phyloP scores from a whole-genome alignment of 2,329 filamentous ascomycete genomes.

The Ascocoryne sarcoides region DNA sequence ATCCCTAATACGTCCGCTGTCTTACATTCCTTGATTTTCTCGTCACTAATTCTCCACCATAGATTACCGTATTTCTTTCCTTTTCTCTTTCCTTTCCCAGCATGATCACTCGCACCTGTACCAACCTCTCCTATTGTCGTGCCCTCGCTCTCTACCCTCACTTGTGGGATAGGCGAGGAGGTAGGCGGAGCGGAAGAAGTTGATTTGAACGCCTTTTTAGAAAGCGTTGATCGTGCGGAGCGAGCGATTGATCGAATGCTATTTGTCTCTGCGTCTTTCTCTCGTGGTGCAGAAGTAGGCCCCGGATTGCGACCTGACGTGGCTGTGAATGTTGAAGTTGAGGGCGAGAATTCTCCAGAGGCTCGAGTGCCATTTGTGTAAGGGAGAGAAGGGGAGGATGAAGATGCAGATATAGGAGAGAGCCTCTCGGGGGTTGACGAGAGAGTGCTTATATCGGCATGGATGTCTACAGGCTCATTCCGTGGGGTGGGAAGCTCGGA shows the following conservation, averaged over 20 bases:
- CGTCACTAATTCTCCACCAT: constrained; percentile 98
- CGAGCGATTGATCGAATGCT: constrained; percentile 49
- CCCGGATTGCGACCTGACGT: constrained; percentile 11
- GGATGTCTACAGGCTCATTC: constrained; percentile 27
- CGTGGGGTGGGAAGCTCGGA: constrained; percentile 24
- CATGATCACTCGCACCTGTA: constrained; percentile 9
- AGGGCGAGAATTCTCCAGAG: constrained; percentile 11
- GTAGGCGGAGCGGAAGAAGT: constrained; percentile 7
- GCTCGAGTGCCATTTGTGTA: constrained; percentile 10
- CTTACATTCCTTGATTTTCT: constrained; percentile 91
- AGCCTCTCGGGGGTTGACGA: constrained; percentile 23
- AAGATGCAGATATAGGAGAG: constrained; percentile 21
- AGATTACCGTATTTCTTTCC: constrained; percentile 54
- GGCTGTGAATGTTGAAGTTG: constrained; percentile 10
- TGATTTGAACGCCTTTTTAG: constrained; percentile 25
- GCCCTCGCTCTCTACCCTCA: neutral
- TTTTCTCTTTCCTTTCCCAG: constrained; percentile 39
- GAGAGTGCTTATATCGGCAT: constrained; percentile 16
- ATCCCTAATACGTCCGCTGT: constrained; percentile 84
- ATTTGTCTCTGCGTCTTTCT: constrained; percentile 39
- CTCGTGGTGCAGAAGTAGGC: constrained; percentile 24
- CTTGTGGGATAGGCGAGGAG: constrained; percentile 1
- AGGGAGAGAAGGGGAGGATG: constrained; percentile 20
- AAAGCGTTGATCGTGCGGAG: constrained; percentile 46
- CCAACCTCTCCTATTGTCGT: neutral